A percentile compares a stretch with the other conserved stretches of the same genome.
phyloP scores from a whole-genome alignment of 805 yeast genomes.

The Saccharomycopsis fermentans region DNA sequence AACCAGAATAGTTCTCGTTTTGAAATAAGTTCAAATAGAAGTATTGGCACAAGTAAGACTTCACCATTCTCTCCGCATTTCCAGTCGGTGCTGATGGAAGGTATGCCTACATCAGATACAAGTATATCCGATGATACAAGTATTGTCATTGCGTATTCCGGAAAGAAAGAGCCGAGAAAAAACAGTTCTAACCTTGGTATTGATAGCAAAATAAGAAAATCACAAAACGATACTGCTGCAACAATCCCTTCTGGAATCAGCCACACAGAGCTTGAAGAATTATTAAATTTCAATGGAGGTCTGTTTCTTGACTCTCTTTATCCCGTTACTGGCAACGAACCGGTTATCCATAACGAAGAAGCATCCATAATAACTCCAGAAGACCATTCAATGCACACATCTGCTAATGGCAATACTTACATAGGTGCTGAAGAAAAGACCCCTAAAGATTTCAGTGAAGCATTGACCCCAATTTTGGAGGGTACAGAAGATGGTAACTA shows the following conservation, averaged over 20 bases:
- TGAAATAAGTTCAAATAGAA: not conserved
- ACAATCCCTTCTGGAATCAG: not conserved
- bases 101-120: slow-evolving; percentile 3
- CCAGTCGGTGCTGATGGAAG: not conserved
- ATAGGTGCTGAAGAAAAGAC: not conserved
- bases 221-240: not conserved
- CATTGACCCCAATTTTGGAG: slow-evolving; percentile 17
- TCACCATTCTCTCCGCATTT: not conserved
- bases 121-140: not conserved
- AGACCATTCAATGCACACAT: not conserved
- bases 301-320: slow-evolving; percentile 7
- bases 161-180: not conserved
- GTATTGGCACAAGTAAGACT: not conserved
- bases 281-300: slow-evolving; percentile 10
- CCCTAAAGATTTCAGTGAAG: slow-evolving; percentile 14
- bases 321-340: not conserved
- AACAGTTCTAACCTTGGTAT: not conserved
- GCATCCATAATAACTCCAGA: not conserved
- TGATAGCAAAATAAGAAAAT: not conserved
- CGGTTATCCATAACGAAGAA: not conserved
- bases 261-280: slow-evolving; percentile 9
- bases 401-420: not conserved
- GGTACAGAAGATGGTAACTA: not conserved
- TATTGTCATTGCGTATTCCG: not conserved
- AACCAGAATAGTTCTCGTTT: not conserved